Evolutionary conservation across 2,329 filamentous ascomycete species (phyloP).

Genomic region (Fusarium gaditjirri): DNA sequence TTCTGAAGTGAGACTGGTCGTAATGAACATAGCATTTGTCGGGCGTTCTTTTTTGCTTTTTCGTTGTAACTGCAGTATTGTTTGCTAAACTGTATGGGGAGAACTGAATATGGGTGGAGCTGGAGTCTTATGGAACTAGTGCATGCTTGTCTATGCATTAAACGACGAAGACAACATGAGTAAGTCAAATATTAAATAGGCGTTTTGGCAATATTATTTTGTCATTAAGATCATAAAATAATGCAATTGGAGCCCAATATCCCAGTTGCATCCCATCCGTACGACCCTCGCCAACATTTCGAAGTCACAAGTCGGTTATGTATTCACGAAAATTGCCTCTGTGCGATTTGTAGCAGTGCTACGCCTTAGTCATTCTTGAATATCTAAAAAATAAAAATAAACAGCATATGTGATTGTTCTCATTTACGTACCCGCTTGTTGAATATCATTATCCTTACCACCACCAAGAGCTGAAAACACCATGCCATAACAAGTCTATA

Average conservation of each 20-base stretch:
- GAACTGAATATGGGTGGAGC: conserved; percentile 16
- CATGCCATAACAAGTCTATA: conserved; percentile 43
- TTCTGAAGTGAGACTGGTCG: neutral
- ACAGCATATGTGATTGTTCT: conserved; percentile 6
- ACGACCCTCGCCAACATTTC: neutral
- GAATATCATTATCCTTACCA: conserved; percentile 38
- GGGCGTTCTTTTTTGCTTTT: conserved; percentile 21
- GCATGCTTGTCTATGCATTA: conserved; percentile 12
- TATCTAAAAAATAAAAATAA: neutral
- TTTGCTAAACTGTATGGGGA: conserved; percentile 13
- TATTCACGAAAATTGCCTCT: neutral
- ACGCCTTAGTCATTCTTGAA: conserved; percentile 1
- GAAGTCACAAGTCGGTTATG: neutral
- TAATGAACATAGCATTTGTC: conserved; percentile 27
- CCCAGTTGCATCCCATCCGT: neutral
- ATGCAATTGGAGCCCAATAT: neutral
- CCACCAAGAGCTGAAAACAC: conserved; percentile 28
- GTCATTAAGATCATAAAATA: conserved; percentile 13
- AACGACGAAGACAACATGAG: conserved; percentile 8
- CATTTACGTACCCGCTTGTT: conserved; percentile 29
- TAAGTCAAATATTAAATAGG: conserved; percentile 30
- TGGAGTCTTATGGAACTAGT: conserved; percentile 18
- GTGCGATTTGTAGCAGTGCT: neutral
- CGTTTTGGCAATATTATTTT: conserved; percentile 31
- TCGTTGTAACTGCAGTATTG: conserved; percentile 7